Base-by-base conservation (phyloP, 495 filamentous ascomycete genomes). In the Aspergillus carlsbadensis region DNA sequence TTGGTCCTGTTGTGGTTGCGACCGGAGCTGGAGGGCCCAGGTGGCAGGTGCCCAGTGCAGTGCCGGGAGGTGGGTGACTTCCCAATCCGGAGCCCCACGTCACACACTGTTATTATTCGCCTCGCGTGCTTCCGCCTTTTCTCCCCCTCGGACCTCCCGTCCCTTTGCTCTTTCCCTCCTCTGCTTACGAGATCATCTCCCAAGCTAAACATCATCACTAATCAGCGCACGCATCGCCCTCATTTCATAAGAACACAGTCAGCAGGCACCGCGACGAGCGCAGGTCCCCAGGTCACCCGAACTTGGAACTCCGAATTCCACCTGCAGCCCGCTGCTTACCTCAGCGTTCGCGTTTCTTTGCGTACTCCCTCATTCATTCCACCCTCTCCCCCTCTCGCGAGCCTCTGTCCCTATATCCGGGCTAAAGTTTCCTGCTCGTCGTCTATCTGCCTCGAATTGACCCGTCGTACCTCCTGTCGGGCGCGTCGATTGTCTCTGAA, bases 251-350 rank as follows among this genome's bases (percentile, higher is more conserved):
- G 60, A 61, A 42, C 48, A 52, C 49, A 52, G 49, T 52, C 49
- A 52, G 49, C 49, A 52, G n/a, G 7, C 47, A 39, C 29, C 26
- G 31, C 31, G 26, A 29, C 26, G 26, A 29, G 26, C n/a, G n/a
- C n/a, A n/a, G 8, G 26, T 29, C 26, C 8, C n/a, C n/a, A n/a
- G n/a, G n/a, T n/a, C n/a, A n/a, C n/a, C n/a, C 26, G 26, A 47
- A 36, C 31, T 5, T 49, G 29, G 35, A 45, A n/a, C 47, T 50
- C 47, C 47, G 20, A 49, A 20, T 37, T 20, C 62, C 6, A 33
- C 24, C 45, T 29, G 26, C 45, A n/a, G 24, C n/a, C 45, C 22
- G 45, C 26, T 72, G 71, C 71, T 76, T 76, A 76, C 73, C 73
- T 76, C 73, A 76, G 73, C 58, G 8, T 29, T 47, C 67, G 51